Percentiles rank a stretch among this genome's conserved stretches.
Evolutionary conservation across 1,139 yeast species (phyloP).

Genomic region (Yamadazyma triangularis): DNA sequence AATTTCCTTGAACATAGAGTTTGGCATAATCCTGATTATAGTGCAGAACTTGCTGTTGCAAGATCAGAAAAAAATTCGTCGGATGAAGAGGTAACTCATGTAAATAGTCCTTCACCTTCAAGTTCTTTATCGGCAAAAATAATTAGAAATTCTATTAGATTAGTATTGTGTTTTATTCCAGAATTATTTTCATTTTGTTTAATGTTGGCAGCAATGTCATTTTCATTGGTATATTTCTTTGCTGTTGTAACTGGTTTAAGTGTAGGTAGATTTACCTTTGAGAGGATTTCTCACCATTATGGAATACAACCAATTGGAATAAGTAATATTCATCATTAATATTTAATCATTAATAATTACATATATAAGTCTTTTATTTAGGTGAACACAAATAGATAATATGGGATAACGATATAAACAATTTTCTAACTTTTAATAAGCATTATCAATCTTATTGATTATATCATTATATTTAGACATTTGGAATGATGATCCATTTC

Average conservation of each 20-base stretch:
- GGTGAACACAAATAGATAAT: neutral
- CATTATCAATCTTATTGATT: constrained; percentile 8
- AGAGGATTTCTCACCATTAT: constrained; percentile 38
- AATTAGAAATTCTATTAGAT: constrained; percentile 50
- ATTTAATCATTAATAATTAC: neutral
- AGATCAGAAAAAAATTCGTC: neutral
- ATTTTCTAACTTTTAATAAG: neutral
- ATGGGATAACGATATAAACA: no score
- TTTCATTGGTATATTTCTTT: constrained; percentile 60
- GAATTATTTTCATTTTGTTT: constrained; percentile 65
- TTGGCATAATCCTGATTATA: constrained; percentile 41
- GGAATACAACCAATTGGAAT: constrained; percentile 10
- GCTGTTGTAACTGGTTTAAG: constrained; percentile 68
- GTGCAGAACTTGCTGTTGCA: constrained; percentile 8
- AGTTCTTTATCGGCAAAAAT: constrained; percentile 7
- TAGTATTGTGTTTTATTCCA: constrained; percentile 52
- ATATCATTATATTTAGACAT: constrained; percentile 38
- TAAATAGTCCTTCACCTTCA: neutral
- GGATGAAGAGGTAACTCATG: neutral
- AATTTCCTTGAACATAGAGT: constrained; percentile 64
- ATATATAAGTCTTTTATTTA: neutral
- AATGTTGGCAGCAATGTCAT: constrained; percentile 79
- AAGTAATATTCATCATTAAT: constrained; percentile 9
- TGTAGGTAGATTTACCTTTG: constrained; percentile 63
- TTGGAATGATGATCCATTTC: constrained; percentile 35